A percentile compares a stretch with the other conserved stretches of the same genome.
Conservation (phyloP, 495 filamentous ascomycete genomes). For the Hyphodiscus hymeniophilus region DNA sequence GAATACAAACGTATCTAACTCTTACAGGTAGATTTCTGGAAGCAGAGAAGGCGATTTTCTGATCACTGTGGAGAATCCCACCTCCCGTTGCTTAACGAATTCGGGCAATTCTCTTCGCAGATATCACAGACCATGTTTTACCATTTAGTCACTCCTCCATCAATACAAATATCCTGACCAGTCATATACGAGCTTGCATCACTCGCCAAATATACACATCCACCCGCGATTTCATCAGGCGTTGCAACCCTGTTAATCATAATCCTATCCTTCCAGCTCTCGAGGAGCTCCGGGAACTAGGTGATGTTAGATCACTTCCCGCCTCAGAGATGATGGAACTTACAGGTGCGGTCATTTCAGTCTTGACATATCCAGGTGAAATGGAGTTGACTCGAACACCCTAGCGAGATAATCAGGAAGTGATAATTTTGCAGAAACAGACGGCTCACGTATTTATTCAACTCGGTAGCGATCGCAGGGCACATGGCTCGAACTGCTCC, state of each 20-base stretch:
- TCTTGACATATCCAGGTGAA: slow-evolving; percentile 69
- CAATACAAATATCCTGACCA: slow-evolving; percentile 32
- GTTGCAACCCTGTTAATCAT: slow-evolving; percentile 75
- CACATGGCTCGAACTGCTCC: slow-evolving; percentile 26
- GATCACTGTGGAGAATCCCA: too few species aligned
- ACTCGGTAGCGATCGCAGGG: slow-evolving; percentile 55
- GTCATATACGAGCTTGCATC: slow-evolving; percentile 72
- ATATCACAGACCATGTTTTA: too few species aligned
- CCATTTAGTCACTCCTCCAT: slow-evolving; percentile 13
- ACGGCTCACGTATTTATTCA: slow-evolving; percentile 63
- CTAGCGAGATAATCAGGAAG: slow-evolving; percentile 71
- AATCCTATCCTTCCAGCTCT: slow-evolving; percentile 68
- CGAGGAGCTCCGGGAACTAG: slow-evolving; percentile 17
- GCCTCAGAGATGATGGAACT: not conserved
- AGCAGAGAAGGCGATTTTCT: too few species aligned
- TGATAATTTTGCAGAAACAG: slow-evolving; percentile 73
- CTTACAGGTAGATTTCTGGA: too few species aligned
- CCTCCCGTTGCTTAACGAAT: too few species aligned
- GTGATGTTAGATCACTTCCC: not conserved
- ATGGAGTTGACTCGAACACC: slow-evolving; percentile 74
- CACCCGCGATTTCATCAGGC: slow-evolving; percentile 81
- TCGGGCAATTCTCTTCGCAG: too few species aligned
- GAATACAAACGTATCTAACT: too few species aligned
- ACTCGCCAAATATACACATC: slow-evolving; percentile 67
- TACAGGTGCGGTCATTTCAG: slow-evolving; percentile 54